Percentiles rank a stretch among this genome's conserved stretches.
These are phyloP conservation scores for Mikania micrantha DNA, from an alignment of 129 eudicot species.

Conservation along the genomic window DNA sequence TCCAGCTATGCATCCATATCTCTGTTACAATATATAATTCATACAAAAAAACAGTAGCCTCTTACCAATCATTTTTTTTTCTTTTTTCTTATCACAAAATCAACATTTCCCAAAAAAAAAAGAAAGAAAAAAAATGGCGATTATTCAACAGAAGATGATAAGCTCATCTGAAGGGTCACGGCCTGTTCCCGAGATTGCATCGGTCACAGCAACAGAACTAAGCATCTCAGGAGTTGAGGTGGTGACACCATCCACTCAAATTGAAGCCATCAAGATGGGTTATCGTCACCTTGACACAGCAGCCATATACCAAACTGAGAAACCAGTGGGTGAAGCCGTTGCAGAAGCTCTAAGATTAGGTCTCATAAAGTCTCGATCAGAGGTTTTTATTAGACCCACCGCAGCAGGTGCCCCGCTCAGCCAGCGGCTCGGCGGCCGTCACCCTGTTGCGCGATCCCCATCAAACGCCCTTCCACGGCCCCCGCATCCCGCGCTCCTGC, in stretches of 20 bases:
- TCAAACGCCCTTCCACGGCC: too few relatives aligned
- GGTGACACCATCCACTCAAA: slow-evolving; percentile 20
- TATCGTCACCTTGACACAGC: slow-evolving; percentile 54
- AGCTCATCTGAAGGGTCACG: not conserved
- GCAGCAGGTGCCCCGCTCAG: too few relatives aligned
- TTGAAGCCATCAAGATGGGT: slow-evolving; percentile 38
- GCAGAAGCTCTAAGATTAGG: slow-evolving; percentile 28
- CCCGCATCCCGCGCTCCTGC: too few relatives aligned
- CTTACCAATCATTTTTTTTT: too few relatives aligned
- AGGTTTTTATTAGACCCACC: slow-evolving; percentile 2
- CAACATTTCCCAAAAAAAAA: too few relatives aligned
- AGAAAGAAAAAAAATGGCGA: not conserved
- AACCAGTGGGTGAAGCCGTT: slow-evolving; percentile 31
- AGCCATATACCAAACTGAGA: slow-evolving; percentile 31
- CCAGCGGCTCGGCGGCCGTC: too few relatives aligned
- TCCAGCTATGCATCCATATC: too few relatives aligned
- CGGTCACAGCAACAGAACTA: slow-evolving; percentile 25
- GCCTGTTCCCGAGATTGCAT: slow-evolving; percentile 32
- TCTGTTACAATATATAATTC: too few relatives aligned
- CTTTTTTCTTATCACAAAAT: too few relatives aligned
- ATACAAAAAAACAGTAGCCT: too few relatives aligned
- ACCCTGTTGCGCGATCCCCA: too few relatives aligned
- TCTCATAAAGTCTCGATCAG: too few relatives aligned
- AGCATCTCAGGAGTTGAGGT: not conserved
- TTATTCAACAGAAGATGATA: not conserved